Evolutionary conservation across 1,139 yeast species (phyloP), one percentile per base, ranked within the genome.

Genomic region (Pneumocystis oryctolagi): DNA sequence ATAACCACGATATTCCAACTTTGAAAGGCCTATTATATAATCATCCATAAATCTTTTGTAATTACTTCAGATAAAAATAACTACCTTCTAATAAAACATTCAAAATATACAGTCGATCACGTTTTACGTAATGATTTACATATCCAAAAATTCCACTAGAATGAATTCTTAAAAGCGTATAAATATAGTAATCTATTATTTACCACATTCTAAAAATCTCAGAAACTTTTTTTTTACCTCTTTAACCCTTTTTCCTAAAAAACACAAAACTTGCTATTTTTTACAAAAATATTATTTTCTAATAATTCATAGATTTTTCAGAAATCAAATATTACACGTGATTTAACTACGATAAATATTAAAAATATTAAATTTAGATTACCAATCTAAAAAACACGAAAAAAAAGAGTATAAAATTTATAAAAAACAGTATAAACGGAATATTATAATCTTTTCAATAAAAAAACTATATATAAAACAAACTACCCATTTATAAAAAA

Each of bases 1-100:
- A 72, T 94, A 94, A 61, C 99, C 99, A 77, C 99, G 85, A 77
- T 94, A 94, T 76, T 94, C 99, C 71, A 92, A 82, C 72, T 95
- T 83, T 73, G 86, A 89, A 65, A 94, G 82, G 66, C 98, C 98
- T 72, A 62, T 5, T 18, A 39, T 3, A 16, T 8, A 32, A 35
- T 8, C 34, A 40, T 37, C 20, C 47, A 55, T 18, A 6, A 53
- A n/a, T 12, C 5, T 37, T 14, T 37, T 18, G 25, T 18, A 60
- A 37, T n/a, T n/a, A n/a, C 2, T 34, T 25, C 18, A 25, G 12
- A 16, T 30, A 42, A 14, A 16, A 30, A 32, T 6, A 12, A 28
- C 14, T 61, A 67, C 69, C 69, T 56, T 89, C 96, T 64, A 90
- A 80, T 69, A 92, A 82, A 66, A 88, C 88, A 74, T 86, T 89